Evolutionary conservation across 805 yeast genomes (phyloP).

Genomic region (Saturnispora diversa): DNA sequence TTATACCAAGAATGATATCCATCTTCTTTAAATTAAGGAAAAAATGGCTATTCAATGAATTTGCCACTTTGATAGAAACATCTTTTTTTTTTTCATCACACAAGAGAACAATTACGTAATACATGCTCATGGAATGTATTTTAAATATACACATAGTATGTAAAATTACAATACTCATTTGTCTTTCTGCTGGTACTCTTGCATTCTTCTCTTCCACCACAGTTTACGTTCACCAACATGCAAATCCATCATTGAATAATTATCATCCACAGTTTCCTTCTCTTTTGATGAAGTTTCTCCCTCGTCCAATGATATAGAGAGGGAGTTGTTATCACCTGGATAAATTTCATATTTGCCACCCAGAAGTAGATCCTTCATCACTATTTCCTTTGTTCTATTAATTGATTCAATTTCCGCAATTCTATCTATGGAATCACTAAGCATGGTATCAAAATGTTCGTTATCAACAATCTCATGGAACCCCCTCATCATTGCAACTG

Average conservation of each 20-base stretch:
- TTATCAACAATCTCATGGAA: slow-evolving; percentile 68
- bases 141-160: neutral
- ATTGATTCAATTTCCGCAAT: slow-evolving; percentile 70
- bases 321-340: slow-evolving; percentile 1
- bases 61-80: no score
- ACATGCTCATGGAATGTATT: neutral
- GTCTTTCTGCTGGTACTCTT: slow-evolving; percentile 15
- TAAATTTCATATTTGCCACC: slow-evolving; percentile 40
- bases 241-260: slow-evolving; percentile 28
- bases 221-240: slow-evolving; percentile 29
- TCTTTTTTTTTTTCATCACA: neutral
- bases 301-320: neutral
- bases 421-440: slow-evolving; percentile 57
- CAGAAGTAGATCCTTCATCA: slow-evolving; percentile 55
- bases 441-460: slow-evolving; percentile 60
- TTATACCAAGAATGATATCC: slow-evolving; percentile 89
- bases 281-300: slow-evolving; percentile 13
- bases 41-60: no score
- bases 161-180: neutral
- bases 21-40: no score
- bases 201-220: slow-evolving; percentile 45
- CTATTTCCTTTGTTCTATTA: slow-evolving; percentile 69
- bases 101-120: neutral
- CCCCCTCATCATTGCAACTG: slow-evolving; percentile 86
- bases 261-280: slow-evolving; percentile 17